phyloP scores from a whole-genome alignment of 345 rosid genomes.

The Salix purpurea region DNA sequence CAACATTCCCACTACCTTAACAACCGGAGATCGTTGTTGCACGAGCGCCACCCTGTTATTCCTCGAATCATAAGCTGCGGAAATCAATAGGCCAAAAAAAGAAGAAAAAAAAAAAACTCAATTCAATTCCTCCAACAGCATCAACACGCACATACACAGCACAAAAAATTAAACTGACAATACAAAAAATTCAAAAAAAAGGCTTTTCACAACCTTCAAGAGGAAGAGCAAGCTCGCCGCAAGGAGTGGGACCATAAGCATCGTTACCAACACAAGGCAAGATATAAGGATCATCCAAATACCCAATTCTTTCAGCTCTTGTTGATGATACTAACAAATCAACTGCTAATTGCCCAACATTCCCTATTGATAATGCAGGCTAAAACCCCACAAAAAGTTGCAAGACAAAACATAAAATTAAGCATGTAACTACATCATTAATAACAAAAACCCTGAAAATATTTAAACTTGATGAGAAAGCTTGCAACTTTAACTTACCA shows the following conservation, averaged over 20 bases:
- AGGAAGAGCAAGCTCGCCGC: conserved; percentile 73
- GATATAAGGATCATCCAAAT: conserved; percentile 63
- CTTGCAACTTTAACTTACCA: conserved; percentile 35
- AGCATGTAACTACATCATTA: too few species aligned
- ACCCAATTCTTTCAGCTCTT: conserved; percentile 64
- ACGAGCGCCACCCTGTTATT: conserved; percentile 43
- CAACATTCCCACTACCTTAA: conserved; percentile 44
- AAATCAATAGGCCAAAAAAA: neutral
- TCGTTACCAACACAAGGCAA: conserved; percentile 93
- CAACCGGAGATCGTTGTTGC: conserved; percentile 79
- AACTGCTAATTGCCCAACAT: conserved; percentile 84
- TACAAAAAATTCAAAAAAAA: neutral
- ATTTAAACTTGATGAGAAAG: neutral
- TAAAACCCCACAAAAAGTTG: conserved; percentile 3
- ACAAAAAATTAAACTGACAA: neutral
- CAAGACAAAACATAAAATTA: neutral
- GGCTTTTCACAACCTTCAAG: conserved; percentile 54
- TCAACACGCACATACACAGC: neutral
- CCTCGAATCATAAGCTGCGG: conserved; percentile 60
- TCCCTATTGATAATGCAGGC: conserved; percentile 93
- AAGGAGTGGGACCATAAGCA: conserved; percentile 64
- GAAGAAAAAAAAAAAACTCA: neutral
- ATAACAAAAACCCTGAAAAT: neutral
- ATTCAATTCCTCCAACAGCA: neutral
- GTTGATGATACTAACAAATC: conserved; percentile 78